A percentile compares a stretch with the other conserved stretches of the same genome.
phyloP scores from a whole-genome alignment of 2,329 filamentous ascomycete genomes.

The Lecanicillium sp. region DNA sequence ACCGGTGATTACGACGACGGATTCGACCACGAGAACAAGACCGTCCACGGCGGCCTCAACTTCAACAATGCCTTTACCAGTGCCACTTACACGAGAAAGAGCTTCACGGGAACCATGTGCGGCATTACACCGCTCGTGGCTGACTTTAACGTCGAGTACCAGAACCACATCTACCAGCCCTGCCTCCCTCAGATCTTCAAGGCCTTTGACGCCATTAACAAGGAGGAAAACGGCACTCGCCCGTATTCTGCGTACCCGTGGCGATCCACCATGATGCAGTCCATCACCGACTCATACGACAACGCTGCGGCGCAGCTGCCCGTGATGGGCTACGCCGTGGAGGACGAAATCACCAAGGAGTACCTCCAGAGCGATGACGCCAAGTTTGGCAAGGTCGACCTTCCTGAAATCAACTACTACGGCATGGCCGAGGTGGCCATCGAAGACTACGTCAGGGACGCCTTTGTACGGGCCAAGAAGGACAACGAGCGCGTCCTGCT shows the following conservation, averaged over 20 bases:
- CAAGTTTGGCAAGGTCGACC: slow-evolving; percentile 19
- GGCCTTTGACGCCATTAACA: slow-evolving; percentile 20
- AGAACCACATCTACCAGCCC: slow-evolving; percentile 35
- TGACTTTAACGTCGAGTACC: slow-evolving; percentile 33
- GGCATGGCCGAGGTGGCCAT: slow-evolving; percentile 21
- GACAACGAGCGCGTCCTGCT: slow-evolving; percentile 23
- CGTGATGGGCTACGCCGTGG: slow-evolving; percentile 20
- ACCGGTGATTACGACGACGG: slow-evolving; percentile 28
- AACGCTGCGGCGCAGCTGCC: slow-evolving; percentile 22
- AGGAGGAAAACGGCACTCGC: neutral
- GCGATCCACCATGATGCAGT: slow-evolving; percentile 24
- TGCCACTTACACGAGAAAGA: slow-evolving; percentile 36
- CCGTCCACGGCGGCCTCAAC: slow-evolving; percentile 28
- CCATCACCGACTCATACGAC: slow-evolving; percentile 25
- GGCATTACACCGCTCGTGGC: slow-evolving; percentile 31
- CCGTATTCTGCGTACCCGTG: slow-evolving; percentile 19
- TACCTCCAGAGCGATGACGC: slow-evolving; percentile 19
- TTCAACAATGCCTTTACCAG: slow-evolving; percentile 32
- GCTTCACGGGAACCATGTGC: slow-evolving; percentile 31
- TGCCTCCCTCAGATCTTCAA: slow-evolving; percentile 32
- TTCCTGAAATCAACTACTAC: slow-evolving; percentile 26
- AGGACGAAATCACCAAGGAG: slow-evolving; percentile 19
- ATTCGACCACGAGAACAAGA: slow-evolving; percentile 8
- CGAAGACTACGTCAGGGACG: slow-evolving; percentile 24
- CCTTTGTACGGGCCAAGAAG: slow-evolving; percentile 19